Evolutionary conservation across 169 alveolate species (phyloP), one percentile per base, ranked within the genome.

Genomic region (Plasmodium knowlesi): DNA sequence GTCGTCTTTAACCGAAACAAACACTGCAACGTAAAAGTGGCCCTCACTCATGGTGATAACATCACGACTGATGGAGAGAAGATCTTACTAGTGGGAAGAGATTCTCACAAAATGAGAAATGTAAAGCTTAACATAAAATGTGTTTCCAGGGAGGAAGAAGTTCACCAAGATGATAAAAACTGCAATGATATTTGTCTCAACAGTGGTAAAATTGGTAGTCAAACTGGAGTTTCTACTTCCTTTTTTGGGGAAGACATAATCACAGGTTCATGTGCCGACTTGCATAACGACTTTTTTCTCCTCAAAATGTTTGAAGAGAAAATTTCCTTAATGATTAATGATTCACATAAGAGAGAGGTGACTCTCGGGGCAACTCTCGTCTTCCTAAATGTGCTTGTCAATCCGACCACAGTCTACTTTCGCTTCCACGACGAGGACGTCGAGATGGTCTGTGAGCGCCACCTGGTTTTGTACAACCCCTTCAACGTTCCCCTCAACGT

Each of bases 391-490:
- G 43, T 57, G 30, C 50, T 88, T n/a, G 70, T 88, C 14, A 57
- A 78, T 5, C 70, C 8, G 1, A n/a, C 32, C 22, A 57, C 14
- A 22, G 72, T 88, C 79, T 41, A 78, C 14, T 88, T 88, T 72
- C 57, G 39, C n/a, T 57, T 88, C 72, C 22, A 10, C 41, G 71
- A 78, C 61, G 41, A 22, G 9, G 83, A 88, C 73, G 34, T 88
- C 19, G 41, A 34, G 9, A 88, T 88, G 89, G 28, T 54, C 78
- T 78, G 82, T n/a, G 74, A 88, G 50, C 57, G 71, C 34, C 25
- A 88, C 1, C 19, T 88, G 4, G n/a, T 88, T 37, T 9, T 88
- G 39, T 88, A 88, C 14, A 88, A 88, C 32, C 94, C 94, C 0
- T 88, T 88, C 72, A 79, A 88, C 67, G 46, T 28, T 16, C 25